These are phyloP conservation scores for Hysterium pulicare DNA, from an alignment of 2,329 filamentous ascomycete species.

Conservation along the genomic window DNA sequence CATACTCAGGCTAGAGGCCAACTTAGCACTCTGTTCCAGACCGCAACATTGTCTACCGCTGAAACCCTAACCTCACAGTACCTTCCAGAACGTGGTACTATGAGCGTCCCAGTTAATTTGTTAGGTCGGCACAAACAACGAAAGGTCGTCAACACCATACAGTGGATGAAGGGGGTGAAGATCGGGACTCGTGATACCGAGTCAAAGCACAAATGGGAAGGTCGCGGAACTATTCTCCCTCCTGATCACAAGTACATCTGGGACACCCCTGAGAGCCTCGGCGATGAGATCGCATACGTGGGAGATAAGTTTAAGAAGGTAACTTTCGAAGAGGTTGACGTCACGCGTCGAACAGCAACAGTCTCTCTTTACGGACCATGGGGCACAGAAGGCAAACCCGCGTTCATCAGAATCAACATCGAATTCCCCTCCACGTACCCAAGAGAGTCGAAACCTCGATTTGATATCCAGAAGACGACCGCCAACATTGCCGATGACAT, in stretches of 20 bases:
- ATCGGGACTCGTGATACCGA: conserved; percentile 46
- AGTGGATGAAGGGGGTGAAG: conserved; percentile 64
- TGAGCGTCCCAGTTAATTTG: conserved; percentile 47
- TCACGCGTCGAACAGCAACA: conserved; percentile 51
- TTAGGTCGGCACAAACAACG: conserved; percentile 46
- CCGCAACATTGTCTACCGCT: conserved; percentile 16
- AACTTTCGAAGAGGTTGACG: conserved; percentile 57
- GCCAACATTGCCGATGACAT: conserved; percentile 51
- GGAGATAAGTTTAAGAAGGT: conserved; percentile 61
- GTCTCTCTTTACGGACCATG: conserved; percentile 61
- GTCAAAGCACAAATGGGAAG: conserved; percentile 16
- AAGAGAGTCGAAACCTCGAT: conserved; percentile 43
- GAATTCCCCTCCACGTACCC: conserved; percentile 59
- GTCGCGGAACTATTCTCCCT: conserved; percentile 11
- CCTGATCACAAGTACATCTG: conserved; percentile 12
- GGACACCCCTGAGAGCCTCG: conserved; percentile 49
- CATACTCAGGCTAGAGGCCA: conserved; percentile 8
- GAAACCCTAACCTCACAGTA: conserved; percentile 9
- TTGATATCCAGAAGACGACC: conserved; percentile 56
- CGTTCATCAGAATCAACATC: conserved; percentile 57
- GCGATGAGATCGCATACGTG: conserved; percentile 60
- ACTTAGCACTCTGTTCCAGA: conserved; percentile 13
- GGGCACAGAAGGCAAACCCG: conserved; percentile 50
- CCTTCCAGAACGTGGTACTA: conserved; percentile 42
- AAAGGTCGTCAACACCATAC: conserved; percentile 56